Conservation (phyloP, 2,329 filamentous ascomycete species). For the Pyrenochaeta sp. region DNA sequence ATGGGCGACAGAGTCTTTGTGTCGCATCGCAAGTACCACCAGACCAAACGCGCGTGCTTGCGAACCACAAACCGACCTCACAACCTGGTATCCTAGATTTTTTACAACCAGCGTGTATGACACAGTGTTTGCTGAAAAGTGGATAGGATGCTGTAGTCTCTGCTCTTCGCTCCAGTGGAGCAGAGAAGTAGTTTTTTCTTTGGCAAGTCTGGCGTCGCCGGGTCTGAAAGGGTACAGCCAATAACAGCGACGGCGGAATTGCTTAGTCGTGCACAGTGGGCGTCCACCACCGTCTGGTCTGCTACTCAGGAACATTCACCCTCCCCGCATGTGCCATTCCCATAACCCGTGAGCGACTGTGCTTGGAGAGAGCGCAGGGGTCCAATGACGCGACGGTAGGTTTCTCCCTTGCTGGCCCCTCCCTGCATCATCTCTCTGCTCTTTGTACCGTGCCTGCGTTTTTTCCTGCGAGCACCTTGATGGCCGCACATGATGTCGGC, state of each 20-base stretch:
- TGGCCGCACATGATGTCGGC: background rate
- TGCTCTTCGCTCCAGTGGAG: background rate
- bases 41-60: background rate
- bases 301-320: slow-evolving; percentile 19
- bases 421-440: too few species aligned
- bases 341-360: background rate
- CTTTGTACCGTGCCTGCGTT: too few species aligned
- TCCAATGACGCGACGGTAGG: too few species aligned
- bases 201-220: background rate
- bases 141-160: background rate
- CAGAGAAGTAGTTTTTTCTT: background rate
- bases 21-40: background rate
- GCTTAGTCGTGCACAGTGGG: slow-evolving; percentile 13
- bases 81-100: too few species aligned
- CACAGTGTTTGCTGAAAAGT: too few species aligned
- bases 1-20: background rate
- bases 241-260: slow-evolving; percentile 18
- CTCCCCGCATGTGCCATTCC: slow-evolving; percentile 1
- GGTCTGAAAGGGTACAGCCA: slow-evolving; percentile 10
- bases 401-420: too few species aligned
- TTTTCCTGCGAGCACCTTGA: too few species aligned
- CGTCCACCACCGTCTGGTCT: slow-evolving; percentile 14
- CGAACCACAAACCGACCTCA: too few species aligned
- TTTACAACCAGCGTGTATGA: too few species aligned
- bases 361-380: too few species aligned